These are phyloP conservation scores for Ottelia alismoides DNA, from an alignment of 106 monocot species.

Conservation along the genomic window DNA sequence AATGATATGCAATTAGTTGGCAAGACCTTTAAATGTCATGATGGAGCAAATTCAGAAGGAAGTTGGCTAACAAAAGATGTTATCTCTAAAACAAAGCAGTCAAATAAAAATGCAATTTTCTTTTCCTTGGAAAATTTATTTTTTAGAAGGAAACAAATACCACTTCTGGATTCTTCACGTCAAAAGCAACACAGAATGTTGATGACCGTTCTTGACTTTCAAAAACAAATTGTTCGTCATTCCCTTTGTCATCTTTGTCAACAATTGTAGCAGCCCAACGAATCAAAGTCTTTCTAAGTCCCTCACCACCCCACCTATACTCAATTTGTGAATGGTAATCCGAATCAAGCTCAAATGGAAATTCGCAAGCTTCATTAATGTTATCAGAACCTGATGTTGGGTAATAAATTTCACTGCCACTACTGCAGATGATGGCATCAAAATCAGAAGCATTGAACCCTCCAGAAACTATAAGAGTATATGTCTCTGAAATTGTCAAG, in stretches of 20 bases:
- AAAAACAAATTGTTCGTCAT: conserved; percentile 48
- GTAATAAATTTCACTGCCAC: conserved; percentile 92
- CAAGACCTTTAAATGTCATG: too few relatives aligned
- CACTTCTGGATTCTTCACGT: conserved; percentile 49
- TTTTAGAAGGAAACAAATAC: conserved; percentile 29
- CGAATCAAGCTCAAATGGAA: conserved; percentile 59
- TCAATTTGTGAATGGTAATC: conserved; percentile 97
- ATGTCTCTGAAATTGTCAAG: conserved; percentile 61
- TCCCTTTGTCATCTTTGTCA: conserved; percentile 42
- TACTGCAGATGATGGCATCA: conserved; percentile 95
- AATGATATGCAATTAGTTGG: too few relatives aligned
- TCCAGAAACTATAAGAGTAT: conserved; percentile 46
- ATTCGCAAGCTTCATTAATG: conserved; percentile 35
- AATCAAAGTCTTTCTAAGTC: conserved; percentile 77
- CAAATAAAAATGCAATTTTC: too few relatives aligned
- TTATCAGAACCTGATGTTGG: conserved; percentile 58
- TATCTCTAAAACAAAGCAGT: too few relatives aligned
- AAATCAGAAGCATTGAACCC: conserved; percentile 63
- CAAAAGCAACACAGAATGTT: conserved; percentile 65
- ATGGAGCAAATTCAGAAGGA: too few relatives aligned
- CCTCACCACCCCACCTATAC: conserved; percentile 94
- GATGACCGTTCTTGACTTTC: conserved; percentile 74
- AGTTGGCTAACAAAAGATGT: too few relatives aligned
- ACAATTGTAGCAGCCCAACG: conserved; percentile 72
- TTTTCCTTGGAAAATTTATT: too few relatives aligned